These are phyloP conservation scores for Cyclotella kingstonii DNA, from an alignment of 108 stramenopile species.

Conservation along the genomic window DNA sequence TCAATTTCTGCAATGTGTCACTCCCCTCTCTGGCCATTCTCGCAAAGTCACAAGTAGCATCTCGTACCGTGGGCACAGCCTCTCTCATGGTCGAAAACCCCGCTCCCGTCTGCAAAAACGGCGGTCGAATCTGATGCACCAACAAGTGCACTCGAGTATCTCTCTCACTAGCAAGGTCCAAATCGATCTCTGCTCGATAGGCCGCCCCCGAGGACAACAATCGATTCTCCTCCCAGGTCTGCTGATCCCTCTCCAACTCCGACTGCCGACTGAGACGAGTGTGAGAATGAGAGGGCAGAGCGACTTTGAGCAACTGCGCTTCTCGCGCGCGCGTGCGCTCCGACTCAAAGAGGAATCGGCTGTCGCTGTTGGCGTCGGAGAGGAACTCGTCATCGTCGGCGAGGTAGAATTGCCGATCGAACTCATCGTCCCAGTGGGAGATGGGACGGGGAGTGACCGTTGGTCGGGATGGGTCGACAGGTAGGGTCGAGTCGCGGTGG, in stretches of 20 bases:
- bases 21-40: constrained; percentile 90
- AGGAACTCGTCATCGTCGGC: constrained; percentile 82
- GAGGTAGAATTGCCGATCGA: constrained; percentile 90
- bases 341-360: constrained; percentile 84
- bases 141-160: constrained; percentile 75
- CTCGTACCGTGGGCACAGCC: constrained; percentile 85
- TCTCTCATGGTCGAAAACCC: constrained; percentile 80
- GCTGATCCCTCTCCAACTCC: constrained; percentile 88
- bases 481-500: background rate
- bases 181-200: constrained; percentile 57
- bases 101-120: constrained; percentile 83
- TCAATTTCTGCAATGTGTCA: constrained; percentile 59
- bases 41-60: constrained; percentile 90
- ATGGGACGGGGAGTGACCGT: too few relatives aligned
- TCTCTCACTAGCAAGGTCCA: constrained; percentile 71
- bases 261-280: constrained; percentile 56
- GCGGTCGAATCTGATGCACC: constrained; percentile 96
- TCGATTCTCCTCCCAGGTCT: constrained; percentile 97
- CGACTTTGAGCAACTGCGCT: constrained; percentile 73
- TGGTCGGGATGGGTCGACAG: constrained; percentile 14
- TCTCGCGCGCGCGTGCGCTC: constrained; percentile 76
- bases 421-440: constrained; percentile 88
- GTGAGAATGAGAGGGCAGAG: constrained; percentile 8
- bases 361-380: constrained; percentile 39
- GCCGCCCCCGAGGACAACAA: constrained; percentile 88